A percentile compares a stretch with the other conserved stretches of the same genome.
Evolutionary conservation across 345 rosid genomes (phyloP).

Genomic region (Lepidium aucheri): DNA sequence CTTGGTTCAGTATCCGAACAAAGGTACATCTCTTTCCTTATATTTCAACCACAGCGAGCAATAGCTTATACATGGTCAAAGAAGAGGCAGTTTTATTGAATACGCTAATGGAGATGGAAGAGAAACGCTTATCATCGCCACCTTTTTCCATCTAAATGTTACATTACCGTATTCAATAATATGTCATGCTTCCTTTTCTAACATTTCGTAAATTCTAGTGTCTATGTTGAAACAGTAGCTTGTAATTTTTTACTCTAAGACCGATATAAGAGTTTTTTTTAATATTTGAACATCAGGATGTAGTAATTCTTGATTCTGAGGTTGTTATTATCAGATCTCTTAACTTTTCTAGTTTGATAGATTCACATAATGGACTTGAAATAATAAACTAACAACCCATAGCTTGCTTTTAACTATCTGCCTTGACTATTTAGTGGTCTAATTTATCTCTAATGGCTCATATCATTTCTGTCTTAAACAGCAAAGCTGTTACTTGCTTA

Average conservation of each 20-base stretch:
- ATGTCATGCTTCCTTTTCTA: background rate
- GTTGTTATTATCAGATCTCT: background rate
- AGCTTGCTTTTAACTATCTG: background rate
- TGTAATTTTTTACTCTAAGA: background rate
- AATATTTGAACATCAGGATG: background rate
- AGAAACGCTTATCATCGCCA: slow-evolving; percentile 27
- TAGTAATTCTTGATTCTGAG: background rate
- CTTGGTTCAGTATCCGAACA: slow-evolving; percentile 56
- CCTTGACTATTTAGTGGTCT: background rate
- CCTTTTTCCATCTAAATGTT: slow-evolving; percentile 22
- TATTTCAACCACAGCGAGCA: background rate
- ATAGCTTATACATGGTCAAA: background rate
- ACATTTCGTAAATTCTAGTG: background rate
- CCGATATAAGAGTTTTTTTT: background rate
- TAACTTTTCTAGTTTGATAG: background rate
- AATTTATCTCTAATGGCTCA: background rate
- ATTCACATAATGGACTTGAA: background rate
- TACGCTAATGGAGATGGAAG: slow-evolving; percentile 24
- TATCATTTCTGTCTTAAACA: slow-evolving; percentile 24
- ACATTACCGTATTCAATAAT: background rate
- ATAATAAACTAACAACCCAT: background rate
- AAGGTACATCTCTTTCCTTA: slow-evolving; percentile 36
- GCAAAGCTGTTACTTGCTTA: slow-evolving; percentile 69
- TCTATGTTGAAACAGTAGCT: background rate
- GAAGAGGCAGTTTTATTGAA: too few relatives aligned